Evolutionary conservation across 2,329 filamentous ascomycete species (phyloP).

Genomic region (Fusarium sp.): DNA sequence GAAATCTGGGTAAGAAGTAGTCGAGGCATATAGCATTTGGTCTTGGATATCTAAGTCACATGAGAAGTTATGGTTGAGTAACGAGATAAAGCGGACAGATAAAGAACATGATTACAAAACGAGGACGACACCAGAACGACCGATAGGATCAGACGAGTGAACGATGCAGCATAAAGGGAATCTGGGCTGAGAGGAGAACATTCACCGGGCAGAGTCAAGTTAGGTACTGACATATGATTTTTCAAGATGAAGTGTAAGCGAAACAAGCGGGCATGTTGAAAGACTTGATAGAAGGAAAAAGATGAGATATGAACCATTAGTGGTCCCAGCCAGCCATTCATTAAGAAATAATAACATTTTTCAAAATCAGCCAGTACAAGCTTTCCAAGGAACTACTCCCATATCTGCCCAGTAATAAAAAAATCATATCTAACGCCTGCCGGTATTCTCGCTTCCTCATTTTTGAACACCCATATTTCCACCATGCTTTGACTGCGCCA

Average conservation of each 20-base stretch:
- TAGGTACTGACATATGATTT: background rate
- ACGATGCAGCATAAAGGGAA: background rate
- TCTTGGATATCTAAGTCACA: background rate
- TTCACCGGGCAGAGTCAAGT: background rate
- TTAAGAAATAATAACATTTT: conserved; percentile 36
- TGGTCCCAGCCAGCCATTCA: conserved; percentile 31
- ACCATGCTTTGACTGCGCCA: conserved; percentile 12
- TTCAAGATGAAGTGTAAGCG: background rate
- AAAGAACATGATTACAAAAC: background rate
- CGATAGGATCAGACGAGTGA: background rate
- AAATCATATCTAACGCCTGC: conserved; percentile 32
- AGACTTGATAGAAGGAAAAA: conserved; percentile 8
- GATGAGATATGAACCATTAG: conserved; percentile 16
- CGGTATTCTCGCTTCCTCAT: conserved; percentile 34
- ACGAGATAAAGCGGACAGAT: background rate
- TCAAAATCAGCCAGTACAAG: conserved; percentile 34
- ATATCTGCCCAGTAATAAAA: conserved; percentile 30
- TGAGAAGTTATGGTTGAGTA: background rate
- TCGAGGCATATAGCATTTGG: background rate
- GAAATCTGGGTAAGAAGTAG: conserved; percentile 55
- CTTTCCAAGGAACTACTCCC: conserved; percentile 39
- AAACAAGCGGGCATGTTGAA: background rate
- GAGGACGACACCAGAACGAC: background rate
- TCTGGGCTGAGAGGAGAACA: background rate
- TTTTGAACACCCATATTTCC: conserved; percentile 31